Percentiles rank a stretch among this genome's conserved stretches.
phyloP scores from a whole-genome alignment of 116 monocot genomes.

The Iris pallida region DNA sequence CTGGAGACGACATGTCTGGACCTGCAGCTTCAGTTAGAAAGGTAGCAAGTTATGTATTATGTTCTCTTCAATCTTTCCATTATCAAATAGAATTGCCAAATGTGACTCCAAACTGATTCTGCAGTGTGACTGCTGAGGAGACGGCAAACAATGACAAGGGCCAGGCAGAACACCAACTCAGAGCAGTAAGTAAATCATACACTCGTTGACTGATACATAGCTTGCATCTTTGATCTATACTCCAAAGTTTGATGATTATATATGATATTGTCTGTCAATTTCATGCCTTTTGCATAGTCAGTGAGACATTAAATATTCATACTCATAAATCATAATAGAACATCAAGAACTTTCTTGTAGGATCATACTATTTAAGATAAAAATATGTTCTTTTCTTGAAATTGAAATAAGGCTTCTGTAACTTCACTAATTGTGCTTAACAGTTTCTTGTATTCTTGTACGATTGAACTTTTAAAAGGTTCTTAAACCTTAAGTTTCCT shows the following conservation, averaged over 20 bases:
- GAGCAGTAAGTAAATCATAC: conserved; percentile 32
- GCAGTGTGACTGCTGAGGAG: conserved; percentile 25
- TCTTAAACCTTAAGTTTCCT: too few species aligned
- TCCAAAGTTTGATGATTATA: background rate
- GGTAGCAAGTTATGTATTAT: conserved; percentile 19
- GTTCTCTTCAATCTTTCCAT: background rate
- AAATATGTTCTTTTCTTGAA: too few species aligned
- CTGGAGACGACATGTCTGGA: conserved; percentile 35
- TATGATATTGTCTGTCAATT: too few species aligned
- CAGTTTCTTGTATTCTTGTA: too few species aligned
- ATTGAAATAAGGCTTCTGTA: too few species aligned
- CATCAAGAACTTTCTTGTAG: too few species aligned
- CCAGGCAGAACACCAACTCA: conserved; percentile 43
- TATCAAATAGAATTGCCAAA: background rate
- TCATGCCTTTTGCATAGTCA: too few species aligned
- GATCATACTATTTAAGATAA: too few species aligned
- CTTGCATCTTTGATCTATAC: background rate
- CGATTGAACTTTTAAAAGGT: too few species aligned
- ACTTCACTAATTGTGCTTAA: too few species aligned
- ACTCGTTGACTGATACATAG: background rate
- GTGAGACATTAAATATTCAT: too few species aligned
- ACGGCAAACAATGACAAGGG: conserved; percentile 10
- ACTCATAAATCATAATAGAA: too few species aligned
- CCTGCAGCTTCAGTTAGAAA: conserved; percentile 37
- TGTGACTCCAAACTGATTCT: background rate